Percentiles rank a stretch among this genome's conserved stretches.
Conservation (phyloP, 1,139 yeast genomes). For the Tardiomyces digboiensis region DNA sequence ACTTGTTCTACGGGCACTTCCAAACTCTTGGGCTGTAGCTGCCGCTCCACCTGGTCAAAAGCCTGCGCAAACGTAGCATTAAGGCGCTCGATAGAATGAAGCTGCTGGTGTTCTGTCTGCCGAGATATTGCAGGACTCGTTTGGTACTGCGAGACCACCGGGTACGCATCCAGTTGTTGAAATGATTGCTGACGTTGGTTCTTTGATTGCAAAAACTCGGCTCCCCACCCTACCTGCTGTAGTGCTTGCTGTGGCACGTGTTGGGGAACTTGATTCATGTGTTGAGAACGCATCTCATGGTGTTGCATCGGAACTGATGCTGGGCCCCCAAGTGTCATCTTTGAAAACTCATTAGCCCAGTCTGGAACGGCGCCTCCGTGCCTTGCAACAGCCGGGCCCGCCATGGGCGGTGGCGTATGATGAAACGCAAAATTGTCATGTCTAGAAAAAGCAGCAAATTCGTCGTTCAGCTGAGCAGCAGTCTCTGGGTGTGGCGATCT, state of each 20-base stretch:
- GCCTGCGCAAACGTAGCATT: slow-evolving; percentile 19
- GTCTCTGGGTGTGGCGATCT: no score
- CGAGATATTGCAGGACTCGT: slow-evolving; percentile 8
- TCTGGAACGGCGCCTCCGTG: slow-evolving; percentile 2
- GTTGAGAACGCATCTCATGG: background rate
- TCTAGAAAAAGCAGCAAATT: background rate
- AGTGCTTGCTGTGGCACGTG: background rate
- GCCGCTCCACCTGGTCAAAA: slow-evolving; percentile 17
- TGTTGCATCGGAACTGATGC: background rate
- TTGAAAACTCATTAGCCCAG: slow-evolving; percentile 11
- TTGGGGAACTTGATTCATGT: no score
- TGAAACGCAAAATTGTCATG: background rate
- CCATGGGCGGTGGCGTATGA: background rate
- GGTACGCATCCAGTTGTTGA: background rate
- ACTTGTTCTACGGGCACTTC: background rate
- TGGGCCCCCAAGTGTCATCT: slow-evolving; percentile 1
- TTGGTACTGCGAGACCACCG: slow-evolving; percentile 4
- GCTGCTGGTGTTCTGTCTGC: slow-evolving; percentile 18
- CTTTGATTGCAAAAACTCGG: background rate
- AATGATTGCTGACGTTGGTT: no score
- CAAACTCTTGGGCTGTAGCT: slow-evolving; percentile 5
- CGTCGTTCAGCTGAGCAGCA: background rate
- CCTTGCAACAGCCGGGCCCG: background rate
- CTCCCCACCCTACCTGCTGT: background rate
- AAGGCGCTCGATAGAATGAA: slow-evolving; percentile 12